A percentile compares a stretch with the other conserved stretches of the same genome.
Evolutionary conservation across 2,329 filamentous ascomycete species (phyloP).

Genomic region (Calonectria honghensis): DNA sequence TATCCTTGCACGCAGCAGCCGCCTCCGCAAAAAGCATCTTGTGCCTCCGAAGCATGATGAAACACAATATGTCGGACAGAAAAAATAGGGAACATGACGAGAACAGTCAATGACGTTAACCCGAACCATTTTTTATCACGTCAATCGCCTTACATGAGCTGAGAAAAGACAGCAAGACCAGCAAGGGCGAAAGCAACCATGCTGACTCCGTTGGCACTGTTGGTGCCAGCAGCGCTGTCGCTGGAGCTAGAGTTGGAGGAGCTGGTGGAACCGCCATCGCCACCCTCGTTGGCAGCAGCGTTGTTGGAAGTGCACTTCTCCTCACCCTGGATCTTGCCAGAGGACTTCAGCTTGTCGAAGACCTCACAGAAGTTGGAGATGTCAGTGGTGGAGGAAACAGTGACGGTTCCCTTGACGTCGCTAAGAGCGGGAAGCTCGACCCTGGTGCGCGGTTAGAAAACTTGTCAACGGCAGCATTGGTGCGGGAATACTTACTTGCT

Average conservation of each 20-base stretch:
- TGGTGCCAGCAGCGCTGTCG: conserved; percentile 66
- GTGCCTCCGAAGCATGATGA: conserved; percentile 56
- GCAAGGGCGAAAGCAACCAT: conserved; percentile 68
- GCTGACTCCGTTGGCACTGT: conserved; percentile 67
- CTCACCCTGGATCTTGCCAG: conserved; percentile 65
- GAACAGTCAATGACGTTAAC: conserved; percentile 62
- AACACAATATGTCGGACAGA: conserved; percentile 61
- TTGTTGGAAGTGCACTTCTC: conserved; percentile 71
- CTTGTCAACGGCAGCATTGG: not conserved
- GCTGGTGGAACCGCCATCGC: conserved; percentile 57
- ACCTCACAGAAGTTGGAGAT: conserved; percentile 74
- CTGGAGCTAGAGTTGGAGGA: conserved; percentile 54
- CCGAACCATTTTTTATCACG: conserved; percentile 55
- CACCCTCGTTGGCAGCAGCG: conserved; percentile 70
- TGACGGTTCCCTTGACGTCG: conserved; percentile 83
- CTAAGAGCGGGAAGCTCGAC: conserved; percentile 80
- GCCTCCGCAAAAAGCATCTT: conserved; percentile 53
- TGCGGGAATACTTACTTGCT: conserved; percentile 77
- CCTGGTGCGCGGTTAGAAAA: conserved; percentile 65
- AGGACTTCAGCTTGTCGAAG: conserved; percentile 64
- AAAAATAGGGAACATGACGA: conserved; percentile 59
- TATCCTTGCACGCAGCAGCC: conserved; percentile 55
- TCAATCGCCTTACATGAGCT: conserved; percentile 69
- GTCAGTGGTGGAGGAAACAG: conserved; percentile 79
- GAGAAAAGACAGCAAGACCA: conserved; percentile 67